Evolutionary conservation across 176 grass and related monocot genomes (phyloP).

Genomic region (Microstegium vimineum): DNA sequence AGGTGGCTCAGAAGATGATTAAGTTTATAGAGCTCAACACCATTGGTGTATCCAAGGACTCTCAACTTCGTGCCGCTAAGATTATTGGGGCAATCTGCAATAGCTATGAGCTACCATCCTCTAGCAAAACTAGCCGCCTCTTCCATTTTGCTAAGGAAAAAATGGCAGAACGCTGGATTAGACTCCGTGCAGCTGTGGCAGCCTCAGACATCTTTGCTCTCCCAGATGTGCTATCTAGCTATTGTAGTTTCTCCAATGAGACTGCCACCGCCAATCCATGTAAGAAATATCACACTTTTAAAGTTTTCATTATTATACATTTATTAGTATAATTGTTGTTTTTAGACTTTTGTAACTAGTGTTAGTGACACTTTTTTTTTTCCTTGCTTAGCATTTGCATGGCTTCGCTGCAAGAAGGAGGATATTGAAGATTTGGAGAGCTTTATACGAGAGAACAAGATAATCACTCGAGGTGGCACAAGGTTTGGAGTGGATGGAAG

Average conservation of each 20-base stretch:
- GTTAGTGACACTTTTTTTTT: neutral
- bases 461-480: conserved; percentile 37
- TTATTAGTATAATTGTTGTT: neutral
- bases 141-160: conserved; percentile 45
- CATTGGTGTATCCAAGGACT: conserved; percentile 87
- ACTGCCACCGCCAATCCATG: conserved; percentile 12
- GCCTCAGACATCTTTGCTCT: conserved; percentile 43
- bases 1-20: conserved; percentile 52
- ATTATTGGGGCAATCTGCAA: conserved; percentile 43
- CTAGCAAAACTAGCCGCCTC: neutral
- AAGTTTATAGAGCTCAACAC: conserved; percentile 71
- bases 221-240: conserved; percentile 5
- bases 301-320: neutral
- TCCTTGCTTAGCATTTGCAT: conserved; percentile 48
- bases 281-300: neutral
- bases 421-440: conserved; percentile 28
- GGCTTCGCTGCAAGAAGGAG: conserved; percentile 49
- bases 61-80: conserved; percentile 72
- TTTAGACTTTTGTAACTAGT: neutral
- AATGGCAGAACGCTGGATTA: conserved; percentile 36
- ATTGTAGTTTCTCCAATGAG: conserved; percentile 44
- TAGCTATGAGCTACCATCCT: conserved; percentile 30
- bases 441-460: conserved; percentile 35
- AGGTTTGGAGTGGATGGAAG: conserved; percentile 36
- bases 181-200: conserved; percentile 24